Base-by-base conservation (phyloP, 2,329 filamentous ascomycete species). In the Zasmidium cellare region DNA sequence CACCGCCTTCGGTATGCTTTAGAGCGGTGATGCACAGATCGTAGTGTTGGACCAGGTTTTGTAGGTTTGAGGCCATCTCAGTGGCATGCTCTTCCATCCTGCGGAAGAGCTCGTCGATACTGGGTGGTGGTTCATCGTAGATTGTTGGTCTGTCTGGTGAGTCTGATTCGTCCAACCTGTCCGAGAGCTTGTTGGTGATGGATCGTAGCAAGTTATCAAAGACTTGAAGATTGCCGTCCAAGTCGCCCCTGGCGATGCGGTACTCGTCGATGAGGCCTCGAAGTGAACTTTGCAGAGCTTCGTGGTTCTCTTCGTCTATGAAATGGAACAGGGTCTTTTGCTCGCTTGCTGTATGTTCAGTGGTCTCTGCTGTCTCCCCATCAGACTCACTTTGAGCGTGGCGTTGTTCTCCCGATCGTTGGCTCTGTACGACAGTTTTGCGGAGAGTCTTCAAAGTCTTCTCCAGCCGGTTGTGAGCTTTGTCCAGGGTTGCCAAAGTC, bases 21-120 rank as follows among this genome's bases (percentile, higher is more conserved):
- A 97, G 88, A 0, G 93, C 93, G 1, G 88, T 93, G 14, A 96
- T 90, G 73, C 93, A 97, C 63, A 96, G 85, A 73, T 97, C 93
- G 71, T 96, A 97, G 75, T 97, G 93, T 23, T 84, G 85, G 7
- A 91, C 92, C 3, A 97, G 79, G 0, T 89, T 91, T 56, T 91
- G 84, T 1, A 97, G 83, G 3, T 91, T 82, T 57, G 87, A 82
- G 3, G 92, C 93, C 86, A 96, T 93, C 67, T 87, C 86, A 61
- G 90, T 87, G 0, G 92, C 92, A 65, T 93, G 87, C 14, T 80
- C 80, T 63, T 92, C 86, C 35, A 96, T 81, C 2, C 73, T 70
- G 53, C 76, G 76, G 62, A 82, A 82, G 41, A 82, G 70, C 9
- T 69, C 66, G 0, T 80, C 77, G 46, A 83, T 76, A 55, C 66